phyloP scores from a whole-genome alignment of 306 rosid species.

The Vigna hirtella region DNA sequence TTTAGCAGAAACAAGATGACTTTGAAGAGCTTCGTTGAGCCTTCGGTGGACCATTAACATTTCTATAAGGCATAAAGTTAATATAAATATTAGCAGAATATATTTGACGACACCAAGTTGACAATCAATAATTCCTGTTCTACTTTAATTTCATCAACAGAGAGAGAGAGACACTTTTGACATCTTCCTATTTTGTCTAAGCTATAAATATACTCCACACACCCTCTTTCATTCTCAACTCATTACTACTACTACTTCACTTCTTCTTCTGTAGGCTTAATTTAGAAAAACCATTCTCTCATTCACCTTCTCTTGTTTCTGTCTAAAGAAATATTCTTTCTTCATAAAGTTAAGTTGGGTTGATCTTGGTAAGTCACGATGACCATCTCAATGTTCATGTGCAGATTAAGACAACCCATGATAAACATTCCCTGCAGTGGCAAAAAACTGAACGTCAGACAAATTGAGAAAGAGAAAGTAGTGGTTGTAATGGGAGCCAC shows the following conservation, averaged over 20 bases:
- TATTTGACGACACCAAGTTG: slow-evolving; percentile 52
- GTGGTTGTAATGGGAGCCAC: slow-evolving; percentile 88
- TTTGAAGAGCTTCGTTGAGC: slow-evolving; percentile 41
- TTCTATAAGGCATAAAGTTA: slow-evolving; percentile 43
- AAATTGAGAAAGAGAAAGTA: slow-evolving; percentile 72
- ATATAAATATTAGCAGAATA: slow-evolving; percentile 45
- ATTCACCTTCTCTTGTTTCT: too few species aligned
- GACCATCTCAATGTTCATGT: slow-evolving; percentile 52
- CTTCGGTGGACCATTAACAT: slow-evolving; percentile 45
- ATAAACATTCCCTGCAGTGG: slow-evolving; percentile 52
- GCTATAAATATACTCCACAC: slow-evolving; percentile 46
- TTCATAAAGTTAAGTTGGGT: neutral
- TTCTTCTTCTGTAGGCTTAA: slow-evolving; percentile 38
- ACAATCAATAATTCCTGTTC: slow-evolving; percentile 41
- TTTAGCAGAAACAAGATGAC: slow-evolving; percentile 42
- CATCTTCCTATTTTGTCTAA: slow-evolving; percentile 26
- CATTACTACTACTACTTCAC: neutral
- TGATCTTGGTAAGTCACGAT: slow-evolving; percentile 23
- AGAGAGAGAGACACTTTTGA: slow-evolving; percentile 40
- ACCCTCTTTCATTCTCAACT: slow-evolving; percentile 31
- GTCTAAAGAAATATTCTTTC: neutral
- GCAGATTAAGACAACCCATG: slow-evolving; percentile 52
- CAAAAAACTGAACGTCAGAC: slow-evolving; percentile 47
- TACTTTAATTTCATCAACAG: slow-evolving; percentile 31
- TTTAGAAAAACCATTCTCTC: neutral